Evolutionary conservation across 1,284 basidiomycete genomes (phyloP).

Genomic region (Irpex lacteus): DNA sequence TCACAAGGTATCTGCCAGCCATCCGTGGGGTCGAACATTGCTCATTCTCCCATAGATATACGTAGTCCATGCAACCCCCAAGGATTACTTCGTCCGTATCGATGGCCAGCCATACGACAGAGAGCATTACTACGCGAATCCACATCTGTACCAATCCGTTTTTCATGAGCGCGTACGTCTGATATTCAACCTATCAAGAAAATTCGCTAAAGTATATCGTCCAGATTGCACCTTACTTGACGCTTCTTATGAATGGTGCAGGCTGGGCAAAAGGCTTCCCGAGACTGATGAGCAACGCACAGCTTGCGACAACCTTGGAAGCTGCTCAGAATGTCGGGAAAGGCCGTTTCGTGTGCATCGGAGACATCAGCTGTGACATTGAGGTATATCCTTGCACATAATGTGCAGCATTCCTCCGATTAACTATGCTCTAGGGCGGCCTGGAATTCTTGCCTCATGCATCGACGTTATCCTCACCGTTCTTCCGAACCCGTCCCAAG

Average conservation of each 20-base stretch:
- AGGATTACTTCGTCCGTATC: slow-evolving; percentile 63
- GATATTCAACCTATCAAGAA: neutral
- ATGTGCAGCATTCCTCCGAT: slow-evolving; percentile 15
- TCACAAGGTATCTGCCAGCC: too few species aligned
- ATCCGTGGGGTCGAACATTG: too few species aligned
- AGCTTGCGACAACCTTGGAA: slow-evolving; percentile 54
- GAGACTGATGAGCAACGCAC: slow-evolving; percentile 69
- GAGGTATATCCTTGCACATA: slow-evolving; percentile 38
- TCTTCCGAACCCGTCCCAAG: slow-evolving; percentile 52
- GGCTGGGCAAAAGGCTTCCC: slow-evolving; percentile 82
- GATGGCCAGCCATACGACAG: slow-evolving; percentile 63
- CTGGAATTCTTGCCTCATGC: slow-evolving; percentile 76
- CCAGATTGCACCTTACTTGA: slow-evolving; percentile 82
- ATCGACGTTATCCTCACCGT: slow-evolving; percentile 77
- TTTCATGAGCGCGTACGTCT: slow-evolving; percentile 67
- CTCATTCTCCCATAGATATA: slow-evolving; percentile 53
- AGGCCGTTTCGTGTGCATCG: slow-evolving; percentile 65
- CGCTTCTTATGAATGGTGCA: slow-evolving; percentile 80
- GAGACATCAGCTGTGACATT: slow-evolving; percentile 87
- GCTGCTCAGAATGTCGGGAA: slow-evolving; percentile 47
- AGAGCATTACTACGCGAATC: slow-evolving; percentile 69
- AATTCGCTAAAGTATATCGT: neutral
- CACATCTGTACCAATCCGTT: slow-evolving; percentile 61
- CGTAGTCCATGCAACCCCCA: slow-evolving; percentile 69
- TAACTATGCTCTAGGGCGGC: slow-evolving; percentile 54